Evolutionary conservation across 2,329 filamentous ascomycete genomes (phyloP), one percentile per base, ranked within the genome.

Genomic region (Chaetomium sp.): DNA sequence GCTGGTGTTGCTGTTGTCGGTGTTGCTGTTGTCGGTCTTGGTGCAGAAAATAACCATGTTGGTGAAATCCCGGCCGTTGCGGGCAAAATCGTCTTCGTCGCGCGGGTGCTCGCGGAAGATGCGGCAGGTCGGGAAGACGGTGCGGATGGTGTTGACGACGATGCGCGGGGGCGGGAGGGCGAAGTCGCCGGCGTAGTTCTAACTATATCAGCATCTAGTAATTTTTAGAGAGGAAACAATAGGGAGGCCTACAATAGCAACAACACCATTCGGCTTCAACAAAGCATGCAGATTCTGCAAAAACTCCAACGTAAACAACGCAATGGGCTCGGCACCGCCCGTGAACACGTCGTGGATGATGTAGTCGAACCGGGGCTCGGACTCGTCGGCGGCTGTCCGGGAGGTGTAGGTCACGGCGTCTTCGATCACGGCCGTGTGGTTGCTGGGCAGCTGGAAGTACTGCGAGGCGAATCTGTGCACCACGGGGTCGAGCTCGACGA

Each of bases 331-430:
- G 0, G 91, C 91, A 52, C 94, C 94, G 32, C 94, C 94, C 0
- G 94, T 99, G 70, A 99, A 99, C 32, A 99, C 94, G 64, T 99
- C 94, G 70, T 99, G 94, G 53, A 99, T 80, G 66, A 99, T 94
- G 74, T 96, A 97, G 73, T 96, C 87, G 69, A 87, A 99, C 34
- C 76, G 76, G 47, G 75, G 5, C 6, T 19, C 49, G 38, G 38
- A 37, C 14, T 52, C 57, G 14, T 65, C 69, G 6, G 71, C 69
- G 55, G 74, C 74, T 48, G 78, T 67, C 52, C 72, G 66, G 46
- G 75, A 70, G 14, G 83, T 79, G 69, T 85, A 96, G n/a, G 74
- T 72, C 2, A 91, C 83, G 0, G 94, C 94, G 65, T 99, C 90
- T 50, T 85, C 81, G 60, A 97, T 85, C 52, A 89, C 81, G n/a